Evolutionary conservation across 1,139 yeast genomes (phyloP), one percentile per base, ranked within the genome.

Genomic region (Hemisphaericaspora subhashii): DNA sequence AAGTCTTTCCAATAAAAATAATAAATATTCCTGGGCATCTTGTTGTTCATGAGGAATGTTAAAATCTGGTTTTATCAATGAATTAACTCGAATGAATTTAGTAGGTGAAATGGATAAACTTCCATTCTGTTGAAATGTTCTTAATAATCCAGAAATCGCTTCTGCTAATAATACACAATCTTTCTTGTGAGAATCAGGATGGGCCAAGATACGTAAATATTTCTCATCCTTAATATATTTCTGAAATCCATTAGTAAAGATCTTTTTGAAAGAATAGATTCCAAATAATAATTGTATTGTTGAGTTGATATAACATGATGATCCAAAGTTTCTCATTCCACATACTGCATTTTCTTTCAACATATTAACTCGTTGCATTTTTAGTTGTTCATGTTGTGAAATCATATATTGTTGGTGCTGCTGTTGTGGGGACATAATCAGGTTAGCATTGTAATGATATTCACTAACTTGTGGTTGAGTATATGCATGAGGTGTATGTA

Each of bases 1-100:
- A 15, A 84, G 58, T 41, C 81, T 70, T 54, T 84, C 90, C 43
- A 85, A 60, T 8, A 83, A 52, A 47, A 82, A 81, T 55, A 83
- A 69, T 37, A 85, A 60, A 52, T 83, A 84, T 50, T 85, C 94
- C 44, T 84, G 87, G 2, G 90, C 81, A 57, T 85, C 94, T 55
- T 85, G 92, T 52, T 85, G 94, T 50, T 83, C 86, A 46, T 70
- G 61, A 0, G 90, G 90, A 9, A 84, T 82, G 47, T 71, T 67
- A 39, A 83, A 72, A 47, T 80, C 86, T 0, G 88, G 88, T 48
- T 82, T 79, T 27, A 82, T 53, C 4, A 60, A 47, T 9, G 79
- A 64, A 36, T 86, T 70, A 1, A 74, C 63, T 41, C 81, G 68
- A 29, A 83, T 63, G 50, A 84, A 83, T 37, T 79, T 77, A 8